Conservation (phyloP, 306 rosid species). For the Quercus bicolor region DNA sequence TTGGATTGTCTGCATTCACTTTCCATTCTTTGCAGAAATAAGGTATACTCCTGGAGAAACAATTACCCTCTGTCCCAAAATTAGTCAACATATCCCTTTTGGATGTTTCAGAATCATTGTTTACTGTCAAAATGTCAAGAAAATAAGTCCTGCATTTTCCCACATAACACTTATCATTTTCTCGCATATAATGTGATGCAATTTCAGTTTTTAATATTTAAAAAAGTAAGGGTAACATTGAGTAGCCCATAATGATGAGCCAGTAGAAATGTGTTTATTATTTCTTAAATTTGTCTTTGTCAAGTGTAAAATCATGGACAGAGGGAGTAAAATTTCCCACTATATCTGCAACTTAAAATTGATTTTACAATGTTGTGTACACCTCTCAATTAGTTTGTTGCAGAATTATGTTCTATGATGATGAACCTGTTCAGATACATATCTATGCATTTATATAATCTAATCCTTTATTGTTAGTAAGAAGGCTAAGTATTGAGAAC, state of each 20-base stretch:
- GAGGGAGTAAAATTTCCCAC: background rate
- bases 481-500: conserved; percentile 13
- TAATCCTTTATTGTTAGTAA: background rate
- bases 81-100: background rate
- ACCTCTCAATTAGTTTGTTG: conserved; percentile 25
- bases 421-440: conserved; percentile 76
- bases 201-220: no score
- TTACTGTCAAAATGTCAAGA: background rate
- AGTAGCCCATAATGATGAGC: no score
- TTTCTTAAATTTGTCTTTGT: background rate
- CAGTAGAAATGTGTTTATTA: background rate
- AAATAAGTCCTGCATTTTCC: background rate
- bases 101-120: background rate
- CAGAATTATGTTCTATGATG: conserved; percentile 66
- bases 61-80: background rate
- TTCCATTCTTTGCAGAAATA: conserved; percentile 87
- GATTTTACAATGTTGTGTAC: background rate
- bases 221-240: no score
- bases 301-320: background rate
- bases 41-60: conserved; percentile 43
- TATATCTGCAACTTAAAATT: background rate
- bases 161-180: background rate
- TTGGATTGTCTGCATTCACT: conserved; percentile 85
- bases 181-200: background rate
- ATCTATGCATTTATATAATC: conserved; percentile 26